phyloP scores from a whole-genome alignment of 202 grass and related monocot species.

The Alloteropsis angusta region DNA sequence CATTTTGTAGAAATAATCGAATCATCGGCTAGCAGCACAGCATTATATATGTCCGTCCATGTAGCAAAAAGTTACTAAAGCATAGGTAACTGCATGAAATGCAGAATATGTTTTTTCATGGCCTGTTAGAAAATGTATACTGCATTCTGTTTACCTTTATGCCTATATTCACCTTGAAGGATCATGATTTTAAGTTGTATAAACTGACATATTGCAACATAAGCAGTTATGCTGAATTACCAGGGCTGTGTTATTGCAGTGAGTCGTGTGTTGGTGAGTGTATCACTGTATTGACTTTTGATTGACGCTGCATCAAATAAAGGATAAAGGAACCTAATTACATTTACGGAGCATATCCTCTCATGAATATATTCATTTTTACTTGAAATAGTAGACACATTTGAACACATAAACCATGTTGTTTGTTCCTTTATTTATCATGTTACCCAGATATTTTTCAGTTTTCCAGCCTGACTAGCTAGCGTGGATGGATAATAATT shows the following conservation, averaged over 20 bases:
- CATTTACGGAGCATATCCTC: neutral
- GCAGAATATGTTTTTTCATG: neutral
- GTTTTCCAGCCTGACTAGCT: neutral
- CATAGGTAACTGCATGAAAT: neutral
- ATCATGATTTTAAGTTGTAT: neutral
- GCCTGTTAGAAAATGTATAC: neutral
- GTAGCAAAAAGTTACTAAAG: neutral
- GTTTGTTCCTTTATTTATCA: conserved; percentile 7
- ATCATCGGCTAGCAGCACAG: neutral
- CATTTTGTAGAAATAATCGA: neutral
- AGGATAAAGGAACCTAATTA: neutral
- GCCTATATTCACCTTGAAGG: neutral
- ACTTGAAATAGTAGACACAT: neutral
- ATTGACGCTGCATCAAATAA: neutral
- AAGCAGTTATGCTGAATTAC: neutral
- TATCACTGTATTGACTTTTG: neutral
- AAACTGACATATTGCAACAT: neutral
- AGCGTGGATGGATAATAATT: neutral
- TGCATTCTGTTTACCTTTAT: neutral
- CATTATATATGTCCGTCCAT: conserved; percentile 2
- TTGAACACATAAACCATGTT: neutral
- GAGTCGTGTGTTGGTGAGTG: neutral
- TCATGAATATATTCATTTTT: neutral
- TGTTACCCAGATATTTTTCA: neutral
- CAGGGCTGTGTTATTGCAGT: neutral